Conservation (phyloP, 768 basidiomycete species). For the Lyophyllum semitale region DNA sequence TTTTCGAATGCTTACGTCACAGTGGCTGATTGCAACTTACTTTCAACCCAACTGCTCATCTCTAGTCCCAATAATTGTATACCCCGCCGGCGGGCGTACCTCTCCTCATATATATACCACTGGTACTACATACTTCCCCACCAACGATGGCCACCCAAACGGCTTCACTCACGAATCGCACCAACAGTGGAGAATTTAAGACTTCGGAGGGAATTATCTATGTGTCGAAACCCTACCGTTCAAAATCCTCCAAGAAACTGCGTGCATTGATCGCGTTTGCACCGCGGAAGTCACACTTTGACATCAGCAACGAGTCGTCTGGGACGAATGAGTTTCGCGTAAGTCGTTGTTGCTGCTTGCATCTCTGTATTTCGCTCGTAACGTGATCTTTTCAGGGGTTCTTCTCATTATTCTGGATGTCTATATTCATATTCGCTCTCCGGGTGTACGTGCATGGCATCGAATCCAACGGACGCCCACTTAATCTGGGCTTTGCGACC, state of each 20-base stretch:
- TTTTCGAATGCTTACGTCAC: no score
- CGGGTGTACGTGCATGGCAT: slow-evolving; percentile 78
- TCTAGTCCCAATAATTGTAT: neutral
- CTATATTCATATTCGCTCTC: slow-evolving; percentile 79
- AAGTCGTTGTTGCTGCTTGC: slow-evolving; percentile 19
- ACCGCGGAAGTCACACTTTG: slow-evolving; percentile 84
- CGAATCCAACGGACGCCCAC: slow-evolving; percentile 74
- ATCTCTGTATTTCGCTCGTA: slow-evolving; percentile 1
- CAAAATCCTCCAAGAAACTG: slow-evolving; percentile 72
- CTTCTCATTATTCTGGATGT: slow-evolving; percentile 93
- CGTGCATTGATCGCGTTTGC: slow-evolving; percentile 85
- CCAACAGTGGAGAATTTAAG: slow-evolving; percentile 45
- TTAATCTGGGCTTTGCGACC: slow-evolving; percentile 79
- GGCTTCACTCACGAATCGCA: slow-evolving; percentile 20
- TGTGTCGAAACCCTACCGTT: slow-evolving; percentile 76
- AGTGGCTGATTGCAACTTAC: no score
- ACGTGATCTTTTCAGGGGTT: slow-evolving; percentile 66
- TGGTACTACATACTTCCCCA: neutral
- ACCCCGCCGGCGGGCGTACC: neutral
- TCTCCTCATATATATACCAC: neutral
- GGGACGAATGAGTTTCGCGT: slow-evolving; percentile 86
- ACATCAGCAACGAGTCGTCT: slow-evolving; percentile 74
- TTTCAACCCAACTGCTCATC: neutral
- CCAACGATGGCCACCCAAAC: neutral
- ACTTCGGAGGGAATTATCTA: slow-evolving; percentile 69